These are phyloP conservation scores for Talaromyces marneffei DNA, from an alignment of 2,329 filamentous ascomycete species.

Conservation along the genomic window DNA sequence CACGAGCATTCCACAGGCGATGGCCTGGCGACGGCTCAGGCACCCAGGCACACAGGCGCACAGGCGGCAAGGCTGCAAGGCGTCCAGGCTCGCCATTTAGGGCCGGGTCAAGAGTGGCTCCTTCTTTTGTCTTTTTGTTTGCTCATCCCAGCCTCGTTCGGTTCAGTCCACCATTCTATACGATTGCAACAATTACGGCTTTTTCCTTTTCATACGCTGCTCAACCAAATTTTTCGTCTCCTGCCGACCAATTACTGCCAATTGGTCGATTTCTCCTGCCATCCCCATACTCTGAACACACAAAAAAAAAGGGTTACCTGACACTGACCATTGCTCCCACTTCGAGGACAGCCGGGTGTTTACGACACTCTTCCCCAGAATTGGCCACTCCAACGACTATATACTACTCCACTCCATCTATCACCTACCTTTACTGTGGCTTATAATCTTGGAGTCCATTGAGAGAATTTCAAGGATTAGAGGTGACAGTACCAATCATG, in stretches of 20 bases:
- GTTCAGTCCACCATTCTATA: background rate
- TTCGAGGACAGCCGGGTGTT: background rate
- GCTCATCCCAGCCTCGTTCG: constrained; percentile 4
- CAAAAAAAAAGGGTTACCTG: background rate
- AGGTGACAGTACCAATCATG: background rate
- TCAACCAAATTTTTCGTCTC: background rate
- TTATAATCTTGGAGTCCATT: background rate
- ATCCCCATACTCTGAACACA: too few relatives aligned
- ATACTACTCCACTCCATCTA: background rate
- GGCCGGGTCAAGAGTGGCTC: background rate
- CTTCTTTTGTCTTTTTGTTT: background rate
- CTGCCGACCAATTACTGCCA: background rate
- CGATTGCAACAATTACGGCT: background rate
- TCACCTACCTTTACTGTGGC: background rate
- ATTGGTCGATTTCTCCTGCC: background rate
- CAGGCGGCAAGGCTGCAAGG: constrained; percentile 2
- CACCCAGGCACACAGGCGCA: constrained; percentile 2
- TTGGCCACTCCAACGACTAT: background rate
- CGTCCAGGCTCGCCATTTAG: background rate
- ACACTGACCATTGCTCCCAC: constrained; percentile 8
- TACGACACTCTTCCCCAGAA: background rate
- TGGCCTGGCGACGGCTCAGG: constrained; percentile 10
- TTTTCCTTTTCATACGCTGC: background rate
- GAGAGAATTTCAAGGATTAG: background rate
- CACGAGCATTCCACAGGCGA: constrained; percentile 8